A percentile compares a stretch with the other conserved stretches of the same genome.
These are phyloP conservation scores for Fusarium sp. DNA, from an alignment of 2,329 filamentous ascomycete species.

Conservation along the genomic window DNA sequence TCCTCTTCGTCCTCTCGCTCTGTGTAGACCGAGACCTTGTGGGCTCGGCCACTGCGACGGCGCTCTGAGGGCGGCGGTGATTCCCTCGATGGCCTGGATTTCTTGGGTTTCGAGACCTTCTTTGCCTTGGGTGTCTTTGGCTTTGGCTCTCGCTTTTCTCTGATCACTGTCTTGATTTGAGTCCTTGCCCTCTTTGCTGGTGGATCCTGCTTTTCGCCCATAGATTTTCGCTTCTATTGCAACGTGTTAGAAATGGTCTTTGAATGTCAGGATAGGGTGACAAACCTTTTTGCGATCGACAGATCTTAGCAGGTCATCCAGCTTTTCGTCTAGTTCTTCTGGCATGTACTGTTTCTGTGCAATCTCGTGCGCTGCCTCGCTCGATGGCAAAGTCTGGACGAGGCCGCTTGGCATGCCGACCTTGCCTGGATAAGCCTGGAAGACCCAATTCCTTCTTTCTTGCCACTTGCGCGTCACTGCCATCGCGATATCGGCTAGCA, in stretches of 20 bases:
- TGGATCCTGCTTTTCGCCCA: conserved; percentile 64
- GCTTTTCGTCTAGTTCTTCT: conserved; percentile 79
- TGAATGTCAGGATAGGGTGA: neutral
- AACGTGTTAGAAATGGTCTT: conserved; percentile 44
- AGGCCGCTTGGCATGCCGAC: conserved; percentile 84
- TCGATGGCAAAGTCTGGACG: conserved; percentile 81
- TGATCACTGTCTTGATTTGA: conserved; percentile 56
- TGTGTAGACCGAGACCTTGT: conserved; percentile 64
- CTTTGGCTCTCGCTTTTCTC: conserved; percentile 56
- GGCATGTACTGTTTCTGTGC: conserved; percentile 89
- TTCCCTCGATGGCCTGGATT: conserved; percentile 49
- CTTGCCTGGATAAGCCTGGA: conserved; percentile 87
- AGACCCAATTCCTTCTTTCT: conserved; percentile 86
- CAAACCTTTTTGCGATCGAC: conserved; percentile 81
- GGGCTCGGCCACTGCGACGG: conserved; percentile 69
- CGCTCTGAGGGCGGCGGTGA: conserved; percentile 61
- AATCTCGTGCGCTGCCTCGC: conserved; percentile 85
- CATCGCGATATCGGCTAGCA: conserved; percentile 89
- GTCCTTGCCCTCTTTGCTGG: conserved; percentile 57
- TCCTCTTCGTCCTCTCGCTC: conserved; percentile 72
- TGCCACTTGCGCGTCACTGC: conserved; percentile 87
- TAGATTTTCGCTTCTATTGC: conserved; percentile 70
- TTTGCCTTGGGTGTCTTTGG: conserved; percentile 55
- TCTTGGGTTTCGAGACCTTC: conserved; percentile 55
- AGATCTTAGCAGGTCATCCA: conserved; percentile 77